Conservation (phyloP, 2,329 filamentous ascomycete genomes). For the Paracamarosporium sp. region DNA sequence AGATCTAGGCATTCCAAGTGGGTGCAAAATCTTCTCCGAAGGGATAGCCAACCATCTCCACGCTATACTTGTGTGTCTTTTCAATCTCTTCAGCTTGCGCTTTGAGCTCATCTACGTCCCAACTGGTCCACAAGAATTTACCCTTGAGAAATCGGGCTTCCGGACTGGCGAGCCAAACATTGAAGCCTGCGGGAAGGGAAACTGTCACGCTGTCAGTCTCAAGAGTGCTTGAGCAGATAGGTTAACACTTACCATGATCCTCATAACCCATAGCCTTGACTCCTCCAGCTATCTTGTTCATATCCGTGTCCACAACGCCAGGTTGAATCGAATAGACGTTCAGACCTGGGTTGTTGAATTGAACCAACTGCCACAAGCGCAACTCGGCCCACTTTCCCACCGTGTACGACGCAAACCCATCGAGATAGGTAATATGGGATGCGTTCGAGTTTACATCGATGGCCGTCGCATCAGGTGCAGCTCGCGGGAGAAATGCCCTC, state of each 20-base stretch:
- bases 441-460: slow-evolving; percentile 27
- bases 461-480: slow-evolving; percentile 21
- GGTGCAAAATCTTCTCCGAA: slow-evolving; percentile 1
- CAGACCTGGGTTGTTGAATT: slow-evolving; percentile 45
- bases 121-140: slow-evolving; percentile 29
- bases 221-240: background rate
- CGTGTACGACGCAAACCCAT: slow-evolving; percentile 35
- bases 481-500: slow-evolving; percentile 29
- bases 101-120: slow-evolving; percentile 41
- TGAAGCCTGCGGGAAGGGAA: slow-evolving; percentile 30
- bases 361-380: slow-evolving; percentile 47
- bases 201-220: slow-evolving; percentile 5
- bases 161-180: slow-evolving; percentile 40
- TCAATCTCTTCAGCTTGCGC: slow-evolving; percentile 32
- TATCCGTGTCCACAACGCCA: slow-evolving; percentile 50
- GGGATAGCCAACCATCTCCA: slow-evolving; percentile 21
- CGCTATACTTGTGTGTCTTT: slow-evolving; percentile 26
- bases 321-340: slow-evolving; percentile 52
- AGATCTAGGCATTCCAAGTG: background rate
- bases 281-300: slow-evolving; percentile 28
- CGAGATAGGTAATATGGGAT: slow-evolving; percentile 21
- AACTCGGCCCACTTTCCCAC: slow-evolving; percentile 44
- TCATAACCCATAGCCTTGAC: slow-evolving; percentile 18
- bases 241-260: slow-evolving; percentile 20
- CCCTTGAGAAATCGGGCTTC: slow-evolving; percentile 25